These are phyloP conservation scores for Diaporthe vaccinii DNA, from an alignment of 2,329 filamentous ascomycete species.

Conservation along the genomic window DNA sequence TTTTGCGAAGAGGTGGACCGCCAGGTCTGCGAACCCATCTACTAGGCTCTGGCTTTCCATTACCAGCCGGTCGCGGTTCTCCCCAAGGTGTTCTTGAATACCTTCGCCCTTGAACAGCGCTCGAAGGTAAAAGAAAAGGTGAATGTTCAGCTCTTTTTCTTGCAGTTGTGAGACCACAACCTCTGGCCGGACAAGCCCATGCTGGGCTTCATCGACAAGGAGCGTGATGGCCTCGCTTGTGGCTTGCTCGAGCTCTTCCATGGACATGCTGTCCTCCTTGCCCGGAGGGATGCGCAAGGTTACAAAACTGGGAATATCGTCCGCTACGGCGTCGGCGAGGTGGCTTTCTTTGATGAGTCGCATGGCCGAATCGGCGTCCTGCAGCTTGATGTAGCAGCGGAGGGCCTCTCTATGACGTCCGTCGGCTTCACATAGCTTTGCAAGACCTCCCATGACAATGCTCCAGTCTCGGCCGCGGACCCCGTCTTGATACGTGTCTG, in stretches of 20 bases:
- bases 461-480: conserved; percentile 85
- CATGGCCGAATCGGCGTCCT: conserved; percentile 93
- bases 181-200: conserved; percentile 84
- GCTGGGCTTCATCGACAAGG: conserved; percentile 90
- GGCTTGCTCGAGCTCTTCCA: conserved; percentile 80
- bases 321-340: conserved; percentile 87
- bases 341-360: conserved; percentile 87
- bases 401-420: conserved; percentile 87
- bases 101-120: conserved; percentile 86
- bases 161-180: conserved; percentile 85
- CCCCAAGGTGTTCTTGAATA: conserved; percentile 66
- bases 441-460: conserved; percentile 88
- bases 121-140: conserved; percentile 92
- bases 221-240: conserved; percentile 88
- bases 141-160: conserved; percentile 75
- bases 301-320: conserved; percentile 92
- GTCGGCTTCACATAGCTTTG: conserved; percentile 85
- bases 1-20: conserved; percentile 86
- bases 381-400: conserved; percentile 88
- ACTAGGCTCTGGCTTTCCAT: conserved; percentile 77
- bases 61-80: conserved; percentile 68
- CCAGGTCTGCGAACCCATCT: conserved; percentile 88
- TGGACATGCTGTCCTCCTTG: conserved; percentile 74
- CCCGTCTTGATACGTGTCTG: conserved; percentile 82
- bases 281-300: conserved; percentile 84